Evolutionary conservation across 306 rosid species (phyloP), one percentile per base, ranked within the genome.

Genomic region (Leucaena leucocephala): DNA sequence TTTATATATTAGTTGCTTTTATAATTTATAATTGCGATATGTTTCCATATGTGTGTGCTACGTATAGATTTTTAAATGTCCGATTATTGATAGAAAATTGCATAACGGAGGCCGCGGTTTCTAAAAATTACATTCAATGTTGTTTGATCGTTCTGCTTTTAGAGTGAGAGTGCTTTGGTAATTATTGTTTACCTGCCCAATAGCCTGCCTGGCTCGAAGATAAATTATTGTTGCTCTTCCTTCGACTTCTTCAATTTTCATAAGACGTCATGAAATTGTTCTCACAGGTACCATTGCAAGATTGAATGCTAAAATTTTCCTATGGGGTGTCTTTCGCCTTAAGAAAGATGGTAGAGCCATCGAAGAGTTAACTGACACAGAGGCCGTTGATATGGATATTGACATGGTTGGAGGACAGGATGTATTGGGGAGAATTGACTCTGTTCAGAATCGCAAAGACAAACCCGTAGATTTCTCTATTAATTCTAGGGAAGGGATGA

Each of bases 291-390:
- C 73, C 65, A 11, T 86, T 50, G 78, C 74, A 19, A 67, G 55
- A 66, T 52, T 72, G 17, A 54, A 80, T 38, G 54, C 72, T 17
- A 86, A 81, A 68, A 52, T 48, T 69, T 85, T 85, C 80, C 79
- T 94, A 4, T 90, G 90, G 88, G 98, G 96, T 76, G 14, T 90
- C 63, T 89, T 92, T 79, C 87, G 87, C n/a, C 44, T 0, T 38
- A 64, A 3, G 0, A 61, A 79, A 71, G 49, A 61, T 21, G 36
- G 17, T 36, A 59, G 77, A 68, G 58, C 76, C 79, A 49, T n/a
- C 10, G 74, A 49, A 68, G 70, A 38, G 52, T 59, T 42, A 34
- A 65, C 73, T 39, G 65, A 71, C 5, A 72, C 68, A 74, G 67
- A 75, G 55, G 79, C 35, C 13, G 69, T 50, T 62, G 86, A 83